Evolutionary conservation across 2,329 filamentous ascomycete genomes (phyloP).

Genomic region (Microcyclosporella mali): DNA sequence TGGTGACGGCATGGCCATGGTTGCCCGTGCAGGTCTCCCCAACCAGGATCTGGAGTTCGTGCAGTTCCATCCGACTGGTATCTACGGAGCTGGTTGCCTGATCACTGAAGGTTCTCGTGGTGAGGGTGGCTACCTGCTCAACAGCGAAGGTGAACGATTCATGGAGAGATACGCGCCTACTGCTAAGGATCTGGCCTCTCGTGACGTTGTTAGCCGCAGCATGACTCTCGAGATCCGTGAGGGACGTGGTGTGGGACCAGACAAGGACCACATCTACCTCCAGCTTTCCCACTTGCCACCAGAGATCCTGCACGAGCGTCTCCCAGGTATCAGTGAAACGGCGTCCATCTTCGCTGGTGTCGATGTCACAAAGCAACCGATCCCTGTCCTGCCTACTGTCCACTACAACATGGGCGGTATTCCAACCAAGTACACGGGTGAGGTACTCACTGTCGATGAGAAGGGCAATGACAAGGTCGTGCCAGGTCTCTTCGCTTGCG

Average conservation of each 20-base stretch:
- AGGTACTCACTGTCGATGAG: slow-evolving; percentile 85
- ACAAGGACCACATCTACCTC: slow-evolving; percentile 98
- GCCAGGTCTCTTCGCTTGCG: slow-evolving; percentile 89
- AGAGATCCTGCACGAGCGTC: slow-evolving; percentile 88
- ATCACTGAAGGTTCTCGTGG: slow-evolving; percentile 97
- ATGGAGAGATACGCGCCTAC: slow-evolving; percentile 99
- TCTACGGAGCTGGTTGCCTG: slow-evolving; percentile 95
- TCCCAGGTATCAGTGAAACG: slow-evolving; percentile 97
- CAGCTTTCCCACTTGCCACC: slow-evolving; percentile 92
- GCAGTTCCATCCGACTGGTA: slow-evolving; percentile 98
- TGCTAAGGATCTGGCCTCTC: slow-evolving; percentile 92
- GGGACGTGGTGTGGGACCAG: slow-evolving; percentile 89
- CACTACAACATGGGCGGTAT: slow-evolving; percentile 99
- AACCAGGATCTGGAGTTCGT: slow-evolving; percentile 99
- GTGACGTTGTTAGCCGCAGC: slow-evolving; percentile 92
- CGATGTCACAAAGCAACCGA: slow-evolving; percentile 93
- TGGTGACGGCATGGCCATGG: slow-evolving; percentile 99
- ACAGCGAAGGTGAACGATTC: slow-evolving; percentile 97
- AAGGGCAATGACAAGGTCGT: slow-evolving; percentile 87
- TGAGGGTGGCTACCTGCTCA: slow-evolving; percentile 95
- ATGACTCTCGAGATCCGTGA: slow-evolving; percentile 99
- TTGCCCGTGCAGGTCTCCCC: slow-evolving; percentile 90
- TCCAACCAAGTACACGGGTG: slow-evolving; percentile 92
- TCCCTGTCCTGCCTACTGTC: slow-evolving; percentile 90
- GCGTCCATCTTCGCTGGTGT: slow-evolving; percentile 96